Base-by-base conservation (phyloP, 495 filamentous ascomycete species). In the Neurospora sp. region DNA sequence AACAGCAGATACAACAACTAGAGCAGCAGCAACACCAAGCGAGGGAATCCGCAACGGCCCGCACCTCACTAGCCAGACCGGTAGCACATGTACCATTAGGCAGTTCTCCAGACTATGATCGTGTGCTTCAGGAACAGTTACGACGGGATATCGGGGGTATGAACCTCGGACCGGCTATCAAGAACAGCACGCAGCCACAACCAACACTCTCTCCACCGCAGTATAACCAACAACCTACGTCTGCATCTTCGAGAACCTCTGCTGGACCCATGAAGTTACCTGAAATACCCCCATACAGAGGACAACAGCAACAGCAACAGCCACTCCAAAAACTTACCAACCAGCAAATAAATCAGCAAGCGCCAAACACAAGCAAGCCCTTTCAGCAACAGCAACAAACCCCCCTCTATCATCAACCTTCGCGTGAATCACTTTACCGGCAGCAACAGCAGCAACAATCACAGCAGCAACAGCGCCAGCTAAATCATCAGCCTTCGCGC, bases 91-190 rank as follows among this genome's bases (percentile, higher is more conserved):
- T 75, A 13, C 80, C 76, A 0, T 40, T 70, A 1, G 70, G 74
- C 13, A 76, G 70, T 76, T 88, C 87, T 11, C 82, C 84, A 15
- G 88, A 91, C 69, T 91, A 90, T 76, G 87, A 90, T 73, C 85
- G 83, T 72, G 87, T 86, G 24, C 75, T 89, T 24, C 89, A 88
- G 73, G 86, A 89, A 39, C 86, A 90, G 74, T 78, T 92, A 31
- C 88, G 87, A 38, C 83, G 85, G 73, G 89, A 90, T 66, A 84
- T 92, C 83, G 82, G 83, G 17, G 85, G 83, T 66, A 82, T 92
- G 74, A 82, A 78, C 48, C 72, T 82, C 17, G 80, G 78, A 0
- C 43, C 78, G 5, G 76, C 77, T 36, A 78, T 80, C 10, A 74
- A 77, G n/a, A 74, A 72, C 72, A 77, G 37, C 76, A 73, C 77